Percentiles rank a stretch among this genome's conserved stretches.
Evolutionary conservation across 2,329 filamentous ascomycete species (phyloP).

Genomic region (Venturia effusa): DNA sequence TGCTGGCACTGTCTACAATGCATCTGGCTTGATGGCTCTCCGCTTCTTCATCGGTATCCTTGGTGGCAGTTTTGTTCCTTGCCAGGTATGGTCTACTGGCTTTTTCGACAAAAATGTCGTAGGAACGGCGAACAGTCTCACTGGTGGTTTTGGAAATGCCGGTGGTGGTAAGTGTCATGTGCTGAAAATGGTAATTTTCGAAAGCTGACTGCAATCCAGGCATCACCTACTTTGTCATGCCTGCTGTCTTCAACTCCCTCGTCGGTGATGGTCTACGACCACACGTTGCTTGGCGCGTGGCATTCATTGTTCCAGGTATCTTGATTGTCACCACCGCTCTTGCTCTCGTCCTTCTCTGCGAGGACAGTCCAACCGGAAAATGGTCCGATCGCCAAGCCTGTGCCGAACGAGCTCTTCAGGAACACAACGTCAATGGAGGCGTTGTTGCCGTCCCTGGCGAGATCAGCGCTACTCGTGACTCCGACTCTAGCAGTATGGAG

Average conservation of each 20-base stretch:
- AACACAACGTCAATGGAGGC: constrained; percentile 7
- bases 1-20: constrained; percentile 63
- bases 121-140: constrained; percentile 76
- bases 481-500: background rate
- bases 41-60: constrained; percentile 76
- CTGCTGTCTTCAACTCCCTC: constrained; percentile 73
- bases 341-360: constrained; percentile 59
- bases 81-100: constrained; percentile 84
- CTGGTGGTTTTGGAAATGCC: constrained; percentile 76
- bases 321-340: constrained; percentile 57
- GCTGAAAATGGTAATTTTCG: too few relatives aligned
- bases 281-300: constrained; percentile 70
- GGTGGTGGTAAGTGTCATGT: constrained; percentile 47
- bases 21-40: constrained; percentile 56
- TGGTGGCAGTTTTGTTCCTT: constrained; percentile 69
- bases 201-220: background rate
- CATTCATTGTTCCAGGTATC: constrained; percentile 75
- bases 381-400: constrained; percentile 59
- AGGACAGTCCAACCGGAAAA: constrained; percentile 72
- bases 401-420: constrained; percentile 8
- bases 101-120: constrained; percentile 93
- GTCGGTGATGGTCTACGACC: constrained; percentile 46
- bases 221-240: constrained; percentile 61
- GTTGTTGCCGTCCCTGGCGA: constrained; percentile 3
- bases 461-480: constrained; percentile 5